phyloP scores from a whole-genome alignment of 768 basidiomycete species.

The Gelatoporia subvermispora region DNA sequence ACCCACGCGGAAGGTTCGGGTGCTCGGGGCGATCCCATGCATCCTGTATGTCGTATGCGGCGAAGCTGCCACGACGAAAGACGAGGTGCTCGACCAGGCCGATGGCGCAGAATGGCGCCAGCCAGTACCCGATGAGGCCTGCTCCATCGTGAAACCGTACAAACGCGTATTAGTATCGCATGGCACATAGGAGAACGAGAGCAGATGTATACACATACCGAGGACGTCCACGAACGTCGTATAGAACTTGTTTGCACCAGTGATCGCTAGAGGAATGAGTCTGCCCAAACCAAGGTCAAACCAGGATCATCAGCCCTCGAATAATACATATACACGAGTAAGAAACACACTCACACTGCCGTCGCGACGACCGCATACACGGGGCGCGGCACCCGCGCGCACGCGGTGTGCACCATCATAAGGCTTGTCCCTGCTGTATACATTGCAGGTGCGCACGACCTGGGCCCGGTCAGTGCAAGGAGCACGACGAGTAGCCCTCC shows the following conservation, averaged over 20 bases:
- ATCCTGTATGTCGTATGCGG: constrained; percentile 28
- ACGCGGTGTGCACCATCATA: constrained; percentile 31
- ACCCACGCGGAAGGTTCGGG: constrained; percentile 34
- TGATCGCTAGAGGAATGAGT: constrained; percentile 41
- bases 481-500: constrained; percentile 41
- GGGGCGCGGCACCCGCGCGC: constrained; percentile 37
- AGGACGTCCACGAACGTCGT: constrained; percentile 38
- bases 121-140: constrained; percentile 46
- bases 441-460: constrained; percentile 53
- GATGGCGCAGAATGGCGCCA: constrained; percentile 32
- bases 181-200: constrained; percentile 9
- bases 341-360: constrained; percentile 32
- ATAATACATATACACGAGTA: neutral
- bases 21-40: constrained; percentile 34
- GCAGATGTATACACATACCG: too few species aligned
- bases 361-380: constrained; percentile 41
- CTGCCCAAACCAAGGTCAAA: constrained; percentile 18
- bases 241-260: constrained; percentile 41
- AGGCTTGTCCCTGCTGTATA: constrained; percentile 47
- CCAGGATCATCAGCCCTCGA: neutral
- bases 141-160: too few species aligned
- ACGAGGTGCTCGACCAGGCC: constrained; percentile 41
- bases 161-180: too few species aligned
- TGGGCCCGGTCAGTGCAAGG: constrained; percentile 43
- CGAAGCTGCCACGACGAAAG: constrained; percentile 32